Conservation (phyloP, 371 early-diverging fungal genomes). For the Dichotomocladium elegans region DNA sequence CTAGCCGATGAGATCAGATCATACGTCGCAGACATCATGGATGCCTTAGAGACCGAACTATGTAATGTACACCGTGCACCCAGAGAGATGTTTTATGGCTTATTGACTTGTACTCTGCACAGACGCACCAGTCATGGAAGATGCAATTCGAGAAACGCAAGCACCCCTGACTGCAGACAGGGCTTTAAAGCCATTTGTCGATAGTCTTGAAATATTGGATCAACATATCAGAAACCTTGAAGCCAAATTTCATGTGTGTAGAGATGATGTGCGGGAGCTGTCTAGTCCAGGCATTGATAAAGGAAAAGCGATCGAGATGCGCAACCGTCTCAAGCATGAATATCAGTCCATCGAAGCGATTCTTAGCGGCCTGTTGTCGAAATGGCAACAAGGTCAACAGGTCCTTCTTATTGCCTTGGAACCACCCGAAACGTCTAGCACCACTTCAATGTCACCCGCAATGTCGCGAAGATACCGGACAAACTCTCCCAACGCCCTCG, state of each 20-base stretch:
- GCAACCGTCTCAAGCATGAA: constrained; percentile 23
- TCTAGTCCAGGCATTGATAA: not conserved
- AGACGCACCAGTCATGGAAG: too few species aligned
- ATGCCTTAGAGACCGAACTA: constrained; percentile 30
- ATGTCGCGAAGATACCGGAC: too few species aligned
- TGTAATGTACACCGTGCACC: constrained; percentile 40
- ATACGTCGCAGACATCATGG: constrained; percentile 19
- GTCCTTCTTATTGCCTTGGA: constrained; percentile 21
- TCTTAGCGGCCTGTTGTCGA: constrained; percentile 21
- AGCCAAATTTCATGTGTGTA: constrained; percentile 43
- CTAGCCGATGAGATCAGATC: constrained; percentile 20
- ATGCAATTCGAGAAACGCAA: too few species aligned
- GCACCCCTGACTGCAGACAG: constrained; percentile 9
- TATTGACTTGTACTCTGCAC: too few species aligned
- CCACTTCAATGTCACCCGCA: too few species aligned
- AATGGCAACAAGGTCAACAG: constrained; percentile 37
- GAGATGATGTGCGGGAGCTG: constrained; percentile 34
- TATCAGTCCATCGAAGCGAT: constrained; percentile 33
- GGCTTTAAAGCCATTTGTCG: constrained; percentile 29
- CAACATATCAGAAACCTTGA: constrained; percentile 41
- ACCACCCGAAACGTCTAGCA: too few species aligned
- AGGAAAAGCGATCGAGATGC: not conserved
- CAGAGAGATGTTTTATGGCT: too few species aligned
- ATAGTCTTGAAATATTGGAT: constrained; percentile 30
- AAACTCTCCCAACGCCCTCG: too few species aligned